A percentile compares a stretch with the other conserved stretches of the same genome.
These are phyloP conservation scores for Colletotrichum truncatum DNA, from an alignment of 2,329 filamentous ascomycete species.

Conservation along the genomic window DNA sequence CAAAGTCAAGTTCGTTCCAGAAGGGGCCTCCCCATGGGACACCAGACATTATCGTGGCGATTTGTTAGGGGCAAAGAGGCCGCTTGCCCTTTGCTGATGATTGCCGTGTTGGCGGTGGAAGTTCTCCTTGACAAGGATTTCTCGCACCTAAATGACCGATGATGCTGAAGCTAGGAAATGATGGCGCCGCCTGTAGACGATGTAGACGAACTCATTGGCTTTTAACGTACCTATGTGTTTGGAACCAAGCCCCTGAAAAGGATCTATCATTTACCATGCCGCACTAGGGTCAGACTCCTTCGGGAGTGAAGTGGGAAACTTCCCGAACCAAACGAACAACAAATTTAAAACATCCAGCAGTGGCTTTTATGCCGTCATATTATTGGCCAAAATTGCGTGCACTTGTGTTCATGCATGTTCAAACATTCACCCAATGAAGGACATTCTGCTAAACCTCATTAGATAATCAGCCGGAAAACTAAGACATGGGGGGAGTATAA, in stretches of 20 bases:
- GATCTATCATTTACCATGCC: not conserved
- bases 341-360: no score
- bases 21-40: not conserved
- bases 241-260: not conserved
- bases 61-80: not conserved
- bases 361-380: not conserved
- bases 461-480: no score
- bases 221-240: no score
- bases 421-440: no score
- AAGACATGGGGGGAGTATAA: no score
- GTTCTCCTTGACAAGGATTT: not conserved
- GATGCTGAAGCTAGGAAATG: no score
- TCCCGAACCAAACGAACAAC: no score
- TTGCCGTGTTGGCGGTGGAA: not conserved
- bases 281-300: not conserved
- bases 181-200: not conserved
- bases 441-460: no score
- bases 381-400: not conserved
- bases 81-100: no score
- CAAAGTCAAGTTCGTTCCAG: constrained; percentile 7
- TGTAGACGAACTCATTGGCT: no score
- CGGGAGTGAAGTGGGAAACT: not conserved
- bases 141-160: no score
- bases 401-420: no score
- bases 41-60: not conserved